Conservation (phyloP, 345 rosid genomes). For the Sonneratia alba region DNA sequence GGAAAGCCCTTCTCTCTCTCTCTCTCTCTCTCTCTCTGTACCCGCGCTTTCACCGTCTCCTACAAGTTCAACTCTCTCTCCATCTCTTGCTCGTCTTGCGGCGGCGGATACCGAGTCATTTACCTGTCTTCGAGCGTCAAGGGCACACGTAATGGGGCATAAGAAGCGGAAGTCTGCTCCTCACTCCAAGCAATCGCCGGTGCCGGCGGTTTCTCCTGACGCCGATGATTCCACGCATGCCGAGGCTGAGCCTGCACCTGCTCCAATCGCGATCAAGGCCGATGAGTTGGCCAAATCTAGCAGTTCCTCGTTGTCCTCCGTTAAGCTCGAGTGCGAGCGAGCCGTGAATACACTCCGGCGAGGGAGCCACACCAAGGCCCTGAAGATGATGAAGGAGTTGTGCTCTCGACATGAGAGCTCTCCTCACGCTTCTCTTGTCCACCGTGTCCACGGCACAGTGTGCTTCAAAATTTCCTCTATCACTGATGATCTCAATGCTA, state of each 20-base stretch:
- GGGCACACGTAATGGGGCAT: slow-evolving; percentile 49
- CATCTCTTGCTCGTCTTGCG: not conserved
- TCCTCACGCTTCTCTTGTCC: slow-evolving; percentile 27
- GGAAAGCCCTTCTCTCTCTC: not conserved
- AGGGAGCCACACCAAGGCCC: slow-evolving; percentile 25
- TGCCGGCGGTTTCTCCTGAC: too few species aligned
- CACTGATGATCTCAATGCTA: slow-evolving; percentile 52
- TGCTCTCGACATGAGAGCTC: slow-evolving; percentile 38
- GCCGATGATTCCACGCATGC: too few species aligned
- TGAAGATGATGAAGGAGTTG: slow-evolving; percentile 58
- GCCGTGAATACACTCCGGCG: slow-evolving; percentile 66
- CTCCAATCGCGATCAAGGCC: too few species aligned
- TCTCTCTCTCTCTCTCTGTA: not conserved
- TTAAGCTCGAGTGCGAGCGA: slow-evolving; percentile 73
- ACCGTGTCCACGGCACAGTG: slow-evolving; percentile 67
- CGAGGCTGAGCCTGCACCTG: too few species aligned
- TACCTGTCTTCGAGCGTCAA: not conserved
- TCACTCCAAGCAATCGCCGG: too few species aligned
- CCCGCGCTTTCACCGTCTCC: not conserved
- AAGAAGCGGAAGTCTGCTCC: slow-evolving; percentile 38
- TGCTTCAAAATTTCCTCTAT: slow-evolving; percentile 58
- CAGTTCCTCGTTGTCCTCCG: slow-evolving; percentile 1
- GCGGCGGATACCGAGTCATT: not conserved
- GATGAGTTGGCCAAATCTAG: too few species aligned
- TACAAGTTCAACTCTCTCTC: not conserved